Evolutionary conservation across 176 grass and related monocot genomes (phyloP), one percentile per base, ranked within the genome.

Genomic region (Carex littledalei): DNA sequence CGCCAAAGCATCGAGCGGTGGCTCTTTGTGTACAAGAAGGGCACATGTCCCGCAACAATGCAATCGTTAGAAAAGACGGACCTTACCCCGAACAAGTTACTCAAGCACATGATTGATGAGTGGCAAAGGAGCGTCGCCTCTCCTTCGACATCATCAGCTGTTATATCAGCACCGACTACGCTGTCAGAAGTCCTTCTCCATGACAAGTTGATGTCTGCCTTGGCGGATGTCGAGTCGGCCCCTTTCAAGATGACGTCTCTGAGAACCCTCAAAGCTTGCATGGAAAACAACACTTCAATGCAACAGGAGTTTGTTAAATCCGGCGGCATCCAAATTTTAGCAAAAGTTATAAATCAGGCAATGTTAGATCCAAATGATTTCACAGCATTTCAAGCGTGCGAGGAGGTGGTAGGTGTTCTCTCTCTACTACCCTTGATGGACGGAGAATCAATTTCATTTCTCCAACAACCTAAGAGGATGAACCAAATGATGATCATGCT

Each of bases 11-110:
- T 97, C 47, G 90, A 97, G 85, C 88, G 79, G 74, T 97, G 94
- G 94, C 71, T 97, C 32, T 90, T 92, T 70, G 31, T 56, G 2
- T 92, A 89, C 90, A 89, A 93, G 50, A 84, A 87, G 84, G 37
- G 72, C 20, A 94, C 92, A 37, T 97, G 94, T 84, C 94, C 94
- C 0, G 89, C 92, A 6, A 97, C 94, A 54, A 97, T 97, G 94
- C 94, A 94, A 77, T 82, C 57, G 1, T 92, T 97, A 13, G 64
- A 71, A 10, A 89, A 53, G 87, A 54, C 86, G 2, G 88, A 97
- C 34, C 92, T 97, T 84, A 97, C 87, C n/a, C 94, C 94, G 2
- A 97, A 97, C 87, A 90, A 92, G 87, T 92, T 92, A 47, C 90
- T 97, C 84, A 92, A 87, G 86, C 92, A 85, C 60, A 88, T 97